Percentiles rank a stretch among this genome's conserved stretches.
Evolutionary conservation across 2,329 filamentous ascomycete species (phyloP).

Genomic region (Epichloe festucae): DNA sequence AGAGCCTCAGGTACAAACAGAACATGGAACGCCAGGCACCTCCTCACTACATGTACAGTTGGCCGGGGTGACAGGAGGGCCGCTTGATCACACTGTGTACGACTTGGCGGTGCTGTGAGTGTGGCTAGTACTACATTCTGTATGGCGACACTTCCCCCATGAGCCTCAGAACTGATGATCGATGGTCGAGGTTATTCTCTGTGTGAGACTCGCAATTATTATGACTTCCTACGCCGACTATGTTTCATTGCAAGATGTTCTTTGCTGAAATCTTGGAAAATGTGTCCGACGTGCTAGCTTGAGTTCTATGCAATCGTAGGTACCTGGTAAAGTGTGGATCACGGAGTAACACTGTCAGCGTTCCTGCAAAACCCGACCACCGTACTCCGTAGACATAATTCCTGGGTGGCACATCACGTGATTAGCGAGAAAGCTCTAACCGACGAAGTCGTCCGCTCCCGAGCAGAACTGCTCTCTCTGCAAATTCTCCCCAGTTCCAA

Average conservation of each 20-base stretch:
- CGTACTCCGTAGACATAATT: conserved; percentile 7
- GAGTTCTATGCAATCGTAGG: background rate
- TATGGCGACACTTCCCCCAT: background rate
- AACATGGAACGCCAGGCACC: background rate
- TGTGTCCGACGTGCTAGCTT: background rate
- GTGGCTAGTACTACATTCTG: background rate
- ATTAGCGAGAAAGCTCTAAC: conserved; percentile 29
- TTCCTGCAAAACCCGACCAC: conserved; percentile 6
- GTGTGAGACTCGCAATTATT: background rate
- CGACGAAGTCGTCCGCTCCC: conserved; percentile 28
- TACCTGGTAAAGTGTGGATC: background rate
- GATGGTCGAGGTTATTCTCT: background rate
- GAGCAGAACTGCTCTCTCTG: conserved; percentile 36
- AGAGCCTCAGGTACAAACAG: conserved; percentile 4
- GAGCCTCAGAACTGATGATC: background rate
- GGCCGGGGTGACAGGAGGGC: background rate
- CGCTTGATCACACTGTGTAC: background rate
- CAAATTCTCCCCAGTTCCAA: conserved; percentile 36
- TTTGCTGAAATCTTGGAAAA: background rate
- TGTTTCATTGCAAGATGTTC: no score
- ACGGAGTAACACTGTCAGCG: background rate
- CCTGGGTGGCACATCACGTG: conserved; percentile 25
- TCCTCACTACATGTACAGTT: background rate
- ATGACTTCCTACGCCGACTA: background rate
- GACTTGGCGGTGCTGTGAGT: background rate